Evolutionary conservation across 176 grass and related monocot genomes (phyloP).

Genomic region (Hordeum vulgare): MorexV3_pseudomolecules_assembly NC_058520.1:597912726-597913225

Average conservation of each 20-base stretch:
- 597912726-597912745: slow-evolving; percentile 96
- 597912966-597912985: slow-evolving; percentile 63
- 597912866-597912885: neutral
- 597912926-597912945: slow-evolving; percentile 74
- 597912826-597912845: slow-evolving; percentile 8
- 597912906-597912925: slow-evolving; percentile 74
- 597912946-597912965: slow-evolving; percentile 55
- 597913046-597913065: neutral
- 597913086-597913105: neutral
- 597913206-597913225: neutral
- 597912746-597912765: slow-evolving; percentile 90
- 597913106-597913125: neutral
- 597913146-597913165: neutral
- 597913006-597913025: neutral
- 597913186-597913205: neutral
- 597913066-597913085: neutral
- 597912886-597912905: slow-evolving; percentile 84
- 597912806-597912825: neutral
- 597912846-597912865: neutral
- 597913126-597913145: neutral
- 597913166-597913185: neutral
- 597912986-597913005: neutral
- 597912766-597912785: slow-evolving; percentile 86
- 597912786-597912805: slow-evolving; percentile 61
- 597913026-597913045: neutral